Evolutionary conservation across 1,284 basidiomycete species (phyloP).

Genomic region (Trametes pubescens): DNA sequence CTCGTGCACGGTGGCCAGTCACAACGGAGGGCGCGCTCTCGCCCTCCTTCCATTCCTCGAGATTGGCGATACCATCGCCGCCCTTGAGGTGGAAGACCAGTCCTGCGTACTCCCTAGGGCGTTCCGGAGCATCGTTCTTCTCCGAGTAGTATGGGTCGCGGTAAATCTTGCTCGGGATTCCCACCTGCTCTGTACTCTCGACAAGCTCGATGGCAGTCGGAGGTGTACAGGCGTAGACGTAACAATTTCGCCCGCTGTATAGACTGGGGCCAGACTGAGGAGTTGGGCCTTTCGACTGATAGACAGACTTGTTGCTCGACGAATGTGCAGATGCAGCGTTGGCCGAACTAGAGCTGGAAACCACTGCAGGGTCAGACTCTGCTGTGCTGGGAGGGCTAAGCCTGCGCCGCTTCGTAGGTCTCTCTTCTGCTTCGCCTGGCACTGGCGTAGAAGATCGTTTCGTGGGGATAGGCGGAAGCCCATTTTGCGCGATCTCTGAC

Average conservation of each 20-base stretch:
- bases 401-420: constrained; percentile 28
- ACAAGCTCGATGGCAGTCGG: constrained; percentile 65
- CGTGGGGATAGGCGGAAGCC: neutral
- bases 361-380: neutral
- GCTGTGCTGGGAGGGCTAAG: constrained; percentile 10
- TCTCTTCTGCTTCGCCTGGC: constrained; percentile 10
- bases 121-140: constrained; percentile 72
- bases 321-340: neutral
- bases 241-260: constrained; percentile 5
- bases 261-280: neutral
- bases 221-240: constrained; percentile 57
- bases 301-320: neutral
- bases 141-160: constrained; percentile 83
- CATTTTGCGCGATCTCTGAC: neutral
- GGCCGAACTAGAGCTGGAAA: constrained; percentile 3
- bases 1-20: neutral
- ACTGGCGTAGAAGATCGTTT: neutral
- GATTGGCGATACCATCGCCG: constrained; percentile 55
- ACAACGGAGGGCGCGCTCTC: constrained; percentile 1
- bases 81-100: constrained; percentile 77
- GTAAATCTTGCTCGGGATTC: constrained; percentile 74
- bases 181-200: constrained; percentile 57
- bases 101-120: constrained; percentile 83
- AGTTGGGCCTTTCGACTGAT: neutral
- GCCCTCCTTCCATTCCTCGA: constrained; percentile 59